Evolutionary conservation across 371 early-diverging fungal genomes (phyloP), one percentile per base, ranked within the genome.

Genomic region (Rhizopus sp.): DNA sequence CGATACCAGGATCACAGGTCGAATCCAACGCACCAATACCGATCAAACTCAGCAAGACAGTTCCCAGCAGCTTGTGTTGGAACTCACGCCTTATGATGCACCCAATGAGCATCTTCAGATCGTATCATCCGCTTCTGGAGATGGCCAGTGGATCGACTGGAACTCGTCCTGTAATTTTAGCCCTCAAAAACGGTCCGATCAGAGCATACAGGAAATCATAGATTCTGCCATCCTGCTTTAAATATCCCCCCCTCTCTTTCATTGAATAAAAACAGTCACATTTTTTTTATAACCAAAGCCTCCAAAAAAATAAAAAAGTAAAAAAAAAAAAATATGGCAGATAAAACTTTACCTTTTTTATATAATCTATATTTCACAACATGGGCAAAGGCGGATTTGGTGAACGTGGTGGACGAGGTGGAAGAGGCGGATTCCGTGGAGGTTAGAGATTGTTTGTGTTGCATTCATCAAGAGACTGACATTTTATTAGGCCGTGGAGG

Each of bases 401-500:
- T 45, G 74, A 77, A 63, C 74, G 72, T 54, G 72, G 71, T 57
- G 68, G 60, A 34, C 60, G 60, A 35, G 77, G 72, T 29, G 68
- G 70, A 46, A 64, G 77, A 50, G 77, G 77, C 50, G 77, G 73
- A 13, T 64, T 65, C 59, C 68, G 78, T 60, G 78, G 78, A 59
- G 73, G 77, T 57, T 56, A 52, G 6, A 12, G 13, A 40, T 23
- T 23, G 23, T 2, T 23, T 23, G 23, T 23, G 23, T 23, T 23
- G 23, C 7, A 53, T 23, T 23, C 30, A 3, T 12, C 5, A 31
- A 56, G 29, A 38, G 10, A 30, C n/a, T 30, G 23, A 23, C 23
- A 23, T 23, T 23, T 23, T 23, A 50, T 55, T 66, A 70, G 81
- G 86, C 48, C 79, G 78, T 69, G 75, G 88, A 41, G 85, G 89